Evolutionary conservation across 352 stramenopile species (phyloP).

Genomic region (Phytopythium chamaehyphon): DNA sequence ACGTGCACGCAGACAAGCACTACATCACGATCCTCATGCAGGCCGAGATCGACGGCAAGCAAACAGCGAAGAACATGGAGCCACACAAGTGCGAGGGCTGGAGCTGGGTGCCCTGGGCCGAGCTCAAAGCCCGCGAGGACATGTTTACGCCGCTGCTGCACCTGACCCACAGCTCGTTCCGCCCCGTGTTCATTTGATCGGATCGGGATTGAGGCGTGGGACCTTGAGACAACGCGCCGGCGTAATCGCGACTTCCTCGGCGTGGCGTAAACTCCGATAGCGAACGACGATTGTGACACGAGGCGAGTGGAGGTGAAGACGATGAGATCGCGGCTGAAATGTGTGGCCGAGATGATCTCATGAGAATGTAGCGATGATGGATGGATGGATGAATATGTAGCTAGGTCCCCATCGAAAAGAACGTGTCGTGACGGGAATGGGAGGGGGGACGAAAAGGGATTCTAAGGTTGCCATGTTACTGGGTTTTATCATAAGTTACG

Average conservation of each 20-base stretch:
- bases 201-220: not conserved
- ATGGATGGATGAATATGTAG: too few relatives aligned
- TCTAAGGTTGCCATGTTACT: too few relatives aligned
- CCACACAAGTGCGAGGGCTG: conserved; percentile 80
- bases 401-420: too few relatives aligned
- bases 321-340: too few relatives aligned
- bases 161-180: conserved; percentile 58
- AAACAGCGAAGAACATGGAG: conserved; percentile 73
- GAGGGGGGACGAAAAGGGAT: too few relatives aligned
- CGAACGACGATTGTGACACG: not conserved
- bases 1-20: conserved; percentile 41
- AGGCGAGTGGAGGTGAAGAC: not conserved
- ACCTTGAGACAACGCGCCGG: not conserved
- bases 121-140: conserved; percentile 48
- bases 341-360: too few relatives aligned
- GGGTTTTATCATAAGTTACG: too few relatives aligned
- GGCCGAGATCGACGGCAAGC: conserved; percentile 38
- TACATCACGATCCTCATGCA: conserved; percentile 88
- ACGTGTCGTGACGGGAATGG: too few relatives aligned
- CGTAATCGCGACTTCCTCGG: conserved; percentile 1
- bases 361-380: too few relatives aligned
- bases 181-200: conserved; percentile 22
- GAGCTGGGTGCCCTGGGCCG: conserved; percentile 56
- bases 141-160: conserved; percentile 75
- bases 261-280: not conserved